Evolutionary conservation across 371 early-diverging fungal species (phyloP), one percentile per base, ranked within the genome.

Genomic region (Polyrhizophydium stewartii): DNA sequence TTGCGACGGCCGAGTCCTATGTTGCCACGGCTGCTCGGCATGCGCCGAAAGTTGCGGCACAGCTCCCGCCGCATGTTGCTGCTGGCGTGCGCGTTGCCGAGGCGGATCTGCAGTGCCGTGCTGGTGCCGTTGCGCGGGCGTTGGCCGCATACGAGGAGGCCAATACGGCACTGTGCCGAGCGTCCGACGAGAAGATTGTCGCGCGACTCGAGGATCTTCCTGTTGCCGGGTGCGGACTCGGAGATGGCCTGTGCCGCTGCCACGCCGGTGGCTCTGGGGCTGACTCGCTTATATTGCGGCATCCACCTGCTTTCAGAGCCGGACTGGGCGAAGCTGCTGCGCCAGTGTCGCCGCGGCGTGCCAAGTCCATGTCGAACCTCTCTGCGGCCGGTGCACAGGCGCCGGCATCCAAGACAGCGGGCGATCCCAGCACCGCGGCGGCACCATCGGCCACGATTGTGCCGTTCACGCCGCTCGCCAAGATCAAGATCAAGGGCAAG

Each of bases 401-500:
- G 7, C 3, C 3, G 35, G 13, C 35, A 13, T 13, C 13, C 35
- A 35, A 35, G 35, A 35, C 35, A 13, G 35, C 35, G 3, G 7
- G 7, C 13, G 35, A 3, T 35, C 7, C 35, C 13, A 13, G 7
- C 3, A 35, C 35, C 35, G 13, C 35, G 13, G 7, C 13, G 35
- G 35, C 35, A 35, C 7, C 35, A 35, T 3, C 35, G 7, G 35
- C 35, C 35, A 13, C n/a, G 2, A 19, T 3, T 45, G 45, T 35
- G 5, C 27, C 53, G 5, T 53, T 53, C 24, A 53, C 53, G 24
- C 53, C 53, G 3, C 53, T 53, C 5, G 53, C 53, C 35, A 53
- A 53, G 24, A 25, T 53, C 53, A 53, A 53, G 35, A 35, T 53
- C 53, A 53, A 53, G 35, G 53, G 53, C 32, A 53, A 25, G 35